Evolutionary conservation across 208 protist species (phyloP).

Genomic region (Herpetomonas tarakana): DNA sequence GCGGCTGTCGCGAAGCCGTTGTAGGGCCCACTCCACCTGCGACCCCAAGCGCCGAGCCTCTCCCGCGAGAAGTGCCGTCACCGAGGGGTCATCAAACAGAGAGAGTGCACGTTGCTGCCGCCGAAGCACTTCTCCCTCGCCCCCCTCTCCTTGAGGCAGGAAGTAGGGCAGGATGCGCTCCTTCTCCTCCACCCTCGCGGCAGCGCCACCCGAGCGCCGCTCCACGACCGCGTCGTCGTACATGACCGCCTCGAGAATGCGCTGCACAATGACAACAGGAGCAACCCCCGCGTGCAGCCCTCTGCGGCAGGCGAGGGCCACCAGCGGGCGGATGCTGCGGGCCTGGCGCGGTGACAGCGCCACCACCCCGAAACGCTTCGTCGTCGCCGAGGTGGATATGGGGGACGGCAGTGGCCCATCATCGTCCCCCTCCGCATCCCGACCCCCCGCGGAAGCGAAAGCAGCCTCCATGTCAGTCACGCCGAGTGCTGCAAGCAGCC

Average conservation of each 20-base stretch:
- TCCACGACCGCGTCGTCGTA: background rate
- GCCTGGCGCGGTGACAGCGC: background rate
- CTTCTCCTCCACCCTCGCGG: background rate
- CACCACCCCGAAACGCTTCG: too few relatives aligned
- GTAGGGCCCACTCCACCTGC: background rate
- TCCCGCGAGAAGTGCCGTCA: background rate
- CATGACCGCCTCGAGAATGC: slow-evolving; percentile 4
- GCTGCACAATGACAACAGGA: slow-evolving; percentile 10
- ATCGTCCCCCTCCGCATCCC: too few relatives aligned
- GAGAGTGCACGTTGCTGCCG: background rate
- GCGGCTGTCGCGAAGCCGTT: background rate
- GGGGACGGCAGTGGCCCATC: too few relatives aligned
- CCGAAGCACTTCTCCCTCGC: background rate
- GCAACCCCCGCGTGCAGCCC: slow-evolving; percentile 4
- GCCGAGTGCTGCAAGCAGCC: too few relatives aligned
- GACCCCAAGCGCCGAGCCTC: background rate
- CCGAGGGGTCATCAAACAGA: slow-evolving; percentile 2
- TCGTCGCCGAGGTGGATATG: too few relatives aligned
- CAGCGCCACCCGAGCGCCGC: background rate
- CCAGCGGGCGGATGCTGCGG: background rate
- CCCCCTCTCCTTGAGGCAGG: background rate
- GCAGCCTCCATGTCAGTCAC: too few relatives aligned
- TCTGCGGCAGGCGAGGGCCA: slow-evolving; percentile 4
- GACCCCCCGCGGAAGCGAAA: too few relatives aligned
- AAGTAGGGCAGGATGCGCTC: background rate